Conservation (phyloP, 176 grass and related monocot species). For the Eremochloa ophiuroides region DNA sequence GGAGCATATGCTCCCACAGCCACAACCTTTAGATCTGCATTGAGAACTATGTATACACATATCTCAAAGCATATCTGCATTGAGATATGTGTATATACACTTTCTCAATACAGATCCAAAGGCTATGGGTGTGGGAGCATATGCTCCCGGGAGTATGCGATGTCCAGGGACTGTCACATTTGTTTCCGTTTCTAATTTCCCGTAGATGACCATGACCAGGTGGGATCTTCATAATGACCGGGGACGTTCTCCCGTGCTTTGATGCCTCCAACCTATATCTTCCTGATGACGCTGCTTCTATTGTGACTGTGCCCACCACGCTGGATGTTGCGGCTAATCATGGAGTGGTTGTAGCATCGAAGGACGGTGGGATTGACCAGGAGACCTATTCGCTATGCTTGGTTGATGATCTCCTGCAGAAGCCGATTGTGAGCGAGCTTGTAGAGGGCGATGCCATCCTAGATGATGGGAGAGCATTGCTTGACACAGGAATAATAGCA, state of each 20-base stretch:
- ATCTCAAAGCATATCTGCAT: too few species aligned
- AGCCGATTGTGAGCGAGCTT: conserved; percentile 67
- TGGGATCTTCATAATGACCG: conserved; percentile 98
- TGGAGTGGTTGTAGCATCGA: conserved; percentile 77
- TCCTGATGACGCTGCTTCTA: conserved; percentile 67
- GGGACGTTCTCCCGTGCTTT: conserved; percentile 94
- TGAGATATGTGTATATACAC: too few species aligned
- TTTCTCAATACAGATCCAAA: too few species aligned
- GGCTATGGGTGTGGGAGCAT: too few species aligned
- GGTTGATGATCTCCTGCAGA: conserved; percentile 84
- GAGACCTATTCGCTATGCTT: conserved; percentile 50
- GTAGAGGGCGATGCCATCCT: conserved; percentile 55
- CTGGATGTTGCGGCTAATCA: conserved; percentile 81
- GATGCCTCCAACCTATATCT: conserved; percentile 67
- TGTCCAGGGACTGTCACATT: not conserved
- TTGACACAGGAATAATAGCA: conserved; percentile 94
- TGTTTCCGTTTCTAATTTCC: conserved; percentile 2
- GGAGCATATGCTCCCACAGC: too few species aligned
- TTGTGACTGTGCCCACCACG: conserved; percentile 78
- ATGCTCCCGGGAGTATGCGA: too few species aligned
- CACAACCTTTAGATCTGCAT: too few species aligned
- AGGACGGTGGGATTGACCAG: conserved; percentile 29
- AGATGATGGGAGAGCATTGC: conserved; percentile 68
- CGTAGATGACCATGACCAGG: conserved; percentile 53
- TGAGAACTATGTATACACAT: too few species aligned